These are phyloP conservation scores for Tylopilus felleus DNA, from an alignment of 768 basidiomycete species.

Conservation along the genomic window DNA sequence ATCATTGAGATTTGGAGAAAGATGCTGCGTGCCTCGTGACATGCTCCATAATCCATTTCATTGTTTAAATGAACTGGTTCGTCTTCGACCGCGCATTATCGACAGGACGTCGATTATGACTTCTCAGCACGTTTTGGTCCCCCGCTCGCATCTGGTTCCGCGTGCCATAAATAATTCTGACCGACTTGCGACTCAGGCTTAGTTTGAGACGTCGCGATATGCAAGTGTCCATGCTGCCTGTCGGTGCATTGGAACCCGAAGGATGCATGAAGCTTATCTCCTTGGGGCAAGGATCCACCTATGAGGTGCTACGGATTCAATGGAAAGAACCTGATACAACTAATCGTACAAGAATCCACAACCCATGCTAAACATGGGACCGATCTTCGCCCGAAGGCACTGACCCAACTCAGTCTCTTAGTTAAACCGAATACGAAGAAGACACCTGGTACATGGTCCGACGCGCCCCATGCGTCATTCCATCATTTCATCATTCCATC, in stretches of 20 bases:
- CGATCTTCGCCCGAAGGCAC: background rate
- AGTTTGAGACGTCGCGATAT: background rate
- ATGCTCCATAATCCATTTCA: constrained; percentile 5
- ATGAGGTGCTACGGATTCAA: background rate
- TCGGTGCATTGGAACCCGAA: background rate
- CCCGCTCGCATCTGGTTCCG: background rate
- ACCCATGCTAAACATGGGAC: background rate
- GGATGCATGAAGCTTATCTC: background rate
- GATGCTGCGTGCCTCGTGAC: constrained; percentile 2
- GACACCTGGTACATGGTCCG: background rate
- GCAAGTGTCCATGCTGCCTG: background rate
- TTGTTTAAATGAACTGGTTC: constrained; percentile 4
- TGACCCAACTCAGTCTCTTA: constrained; percentile 1
- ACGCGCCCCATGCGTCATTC: background rate
- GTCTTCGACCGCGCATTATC: background rate
- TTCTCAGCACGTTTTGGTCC: background rate
- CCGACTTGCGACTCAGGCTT: background rate
- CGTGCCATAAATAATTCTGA: background rate
- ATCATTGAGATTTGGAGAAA: constrained; percentile 6
- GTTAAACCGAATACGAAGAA: background rate
- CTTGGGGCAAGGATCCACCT: background rate
- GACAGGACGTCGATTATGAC: background rate
- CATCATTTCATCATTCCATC: background rate
- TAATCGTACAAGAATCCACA: constrained; percentile 1
- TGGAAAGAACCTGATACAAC: background rate